phyloP scores from a whole-genome alignment of 768 basidiomycete genomes.

The Arthromyces matolae region DNA sequence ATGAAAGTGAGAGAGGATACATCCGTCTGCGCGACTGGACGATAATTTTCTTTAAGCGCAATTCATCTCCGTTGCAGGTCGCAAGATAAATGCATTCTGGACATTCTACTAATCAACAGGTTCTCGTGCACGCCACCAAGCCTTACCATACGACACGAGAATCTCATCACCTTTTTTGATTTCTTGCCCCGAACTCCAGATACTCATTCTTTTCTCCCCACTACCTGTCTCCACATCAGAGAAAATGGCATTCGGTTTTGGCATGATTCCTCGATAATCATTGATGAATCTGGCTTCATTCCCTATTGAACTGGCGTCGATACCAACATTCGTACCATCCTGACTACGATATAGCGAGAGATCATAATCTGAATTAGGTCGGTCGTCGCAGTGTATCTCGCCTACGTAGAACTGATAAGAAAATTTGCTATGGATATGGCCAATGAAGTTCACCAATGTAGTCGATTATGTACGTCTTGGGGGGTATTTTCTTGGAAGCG shows the following conservation, averaged over 20 bases:
- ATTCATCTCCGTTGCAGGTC: too few species aligned
- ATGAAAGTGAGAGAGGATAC: neutral
- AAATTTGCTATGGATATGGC: slow-evolving; percentile 4
- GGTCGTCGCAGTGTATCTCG: slow-evolving; percentile 76
- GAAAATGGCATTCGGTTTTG: slow-evolving; percentile 70
- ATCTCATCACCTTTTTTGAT: slow-evolving; percentile 84
- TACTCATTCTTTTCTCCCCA: slow-evolving; percentile 73
- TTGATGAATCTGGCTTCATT: slow-evolving; percentile 91
- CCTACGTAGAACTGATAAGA: slow-evolving; percentile 49
- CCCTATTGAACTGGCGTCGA: slow-evolving; percentile 72
- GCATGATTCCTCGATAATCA: slow-evolving; percentile 78
- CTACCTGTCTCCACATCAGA: slow-evolving; percentile 45
- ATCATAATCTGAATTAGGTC: slow-evolving; percentile 81
- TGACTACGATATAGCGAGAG: slow-evolving; percentile 67
- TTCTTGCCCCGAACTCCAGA: slow-evolving; percentile 58
- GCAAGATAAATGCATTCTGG: too few species aligned
- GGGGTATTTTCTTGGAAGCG: slow-evolving; percentile 65
- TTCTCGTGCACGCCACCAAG: slow-evolving; percentile 67
- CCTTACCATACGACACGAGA: slow-evolving; percentile 84
- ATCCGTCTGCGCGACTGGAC: neutral
- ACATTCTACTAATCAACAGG: neutral
- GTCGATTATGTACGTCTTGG: slow-evolving; percentile 66
- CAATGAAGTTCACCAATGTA: slow-evolving; percentile 48
- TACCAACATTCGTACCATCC: slow-evolving; percentile 61
- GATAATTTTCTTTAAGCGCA: too few species aligned